Evolutionary conservation across 179 eudicot genomes (phyloP), one percentile per base, ranked within the genome.

Genomic region (Amaranthus tricolor): DNA sequence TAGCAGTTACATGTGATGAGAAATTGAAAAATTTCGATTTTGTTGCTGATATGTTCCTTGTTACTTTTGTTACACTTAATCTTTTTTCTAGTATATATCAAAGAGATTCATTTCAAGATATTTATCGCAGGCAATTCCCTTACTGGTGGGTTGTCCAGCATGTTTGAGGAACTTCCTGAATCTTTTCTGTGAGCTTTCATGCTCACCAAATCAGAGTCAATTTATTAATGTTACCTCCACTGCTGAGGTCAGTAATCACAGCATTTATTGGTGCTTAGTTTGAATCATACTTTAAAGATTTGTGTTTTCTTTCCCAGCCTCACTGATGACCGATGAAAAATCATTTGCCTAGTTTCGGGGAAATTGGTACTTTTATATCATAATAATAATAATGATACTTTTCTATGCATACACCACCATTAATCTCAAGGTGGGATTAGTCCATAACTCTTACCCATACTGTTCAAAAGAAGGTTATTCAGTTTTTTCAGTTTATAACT

Each of bases 141-240:
- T 95, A 71, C 84, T 95, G 70, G 98, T 93, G 45, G 93, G 99
- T 72, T 95, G 99, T 79, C 99, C 99, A 70, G 92, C 99, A 77
- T 95, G 99, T 92, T 86, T 95, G 79, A 93, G 99, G 85, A 95
- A 91, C 83, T 95, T 95, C 82, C 85, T 95, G 76, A 95, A 95
- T 89, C 87, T 95, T 79, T 93, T 95, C 84, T 95, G 99, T 68
- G 98, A 95, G 83, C 91, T 93, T 77, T 86, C 99, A 49, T 95
- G 99, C 87, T 95, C 99, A 51, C 98, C 99, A 57, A 88, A 95
- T 77, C 99, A 95, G 88, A 93, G 99, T 75, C 85, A 78, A 74
- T 95, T 90, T 83, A 93, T 95, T 57, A 93, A 95, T 74, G 99
- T 95, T 77, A 86, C 99, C 70, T 88, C 97, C 66, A 76, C 84